A percentile compares a stretch with the other conserved stretches of the same genome.
Conservation (phyloP, 2,329 filamentous ascomycete genomes). For the Dactylellina haptotyla region DNA sequence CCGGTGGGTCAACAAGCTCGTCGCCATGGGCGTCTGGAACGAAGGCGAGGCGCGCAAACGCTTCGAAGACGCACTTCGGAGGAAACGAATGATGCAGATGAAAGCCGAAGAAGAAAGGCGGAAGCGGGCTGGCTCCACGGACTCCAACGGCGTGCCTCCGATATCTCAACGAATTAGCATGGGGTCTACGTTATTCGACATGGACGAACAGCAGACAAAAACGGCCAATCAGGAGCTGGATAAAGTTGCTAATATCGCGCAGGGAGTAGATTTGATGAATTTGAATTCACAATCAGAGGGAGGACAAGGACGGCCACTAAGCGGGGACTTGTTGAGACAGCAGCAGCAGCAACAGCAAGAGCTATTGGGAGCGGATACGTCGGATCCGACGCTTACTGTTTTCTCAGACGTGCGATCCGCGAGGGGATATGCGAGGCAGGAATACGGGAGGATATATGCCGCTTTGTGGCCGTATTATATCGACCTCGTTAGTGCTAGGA, state of each 20-base stretch:
- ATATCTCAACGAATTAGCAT: constrained; percentile 57
- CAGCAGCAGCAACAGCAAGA: constrained; percentile 62
- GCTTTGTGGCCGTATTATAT: constrained; percentile 87
- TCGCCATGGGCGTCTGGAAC: constrained; percentile 90
- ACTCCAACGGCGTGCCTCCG: constrained; percentile 58
- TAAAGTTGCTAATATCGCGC: constrained; percentile 59
- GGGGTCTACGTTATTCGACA: constrained; percentile 75
- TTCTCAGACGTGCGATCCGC: constrained; percentile 79
- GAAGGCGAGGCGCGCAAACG: constrained; percentile 83
- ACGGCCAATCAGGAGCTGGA: constrained; percentile 62
- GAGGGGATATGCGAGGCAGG: constrained; percentile 83
- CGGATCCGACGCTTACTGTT: constrained; percentile 61
- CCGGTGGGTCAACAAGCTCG: constrained; percentile 87
- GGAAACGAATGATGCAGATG: constrained; percentile 70
- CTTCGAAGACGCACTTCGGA: constrained; percentile 76
- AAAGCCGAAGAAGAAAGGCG: constrained; percentile 61
- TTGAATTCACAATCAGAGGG: constrained; percentile 9
- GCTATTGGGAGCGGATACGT: constrained; percentile 80
- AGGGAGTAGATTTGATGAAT: constrained; percentile 54
- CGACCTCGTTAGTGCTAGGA: constrained; percentile 77
- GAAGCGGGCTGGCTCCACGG: constrained; percentile 60
- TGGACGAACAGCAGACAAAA: constrained; percentile 65
- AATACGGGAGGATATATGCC: constrained; percentile 91
- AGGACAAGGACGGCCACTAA: constrained; percentile 55
- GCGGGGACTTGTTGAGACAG: no score